phyloP scores from a whole-genome alignment of 1,139 yeast species.

The Debaryomycetaceae sp. region DNA sequence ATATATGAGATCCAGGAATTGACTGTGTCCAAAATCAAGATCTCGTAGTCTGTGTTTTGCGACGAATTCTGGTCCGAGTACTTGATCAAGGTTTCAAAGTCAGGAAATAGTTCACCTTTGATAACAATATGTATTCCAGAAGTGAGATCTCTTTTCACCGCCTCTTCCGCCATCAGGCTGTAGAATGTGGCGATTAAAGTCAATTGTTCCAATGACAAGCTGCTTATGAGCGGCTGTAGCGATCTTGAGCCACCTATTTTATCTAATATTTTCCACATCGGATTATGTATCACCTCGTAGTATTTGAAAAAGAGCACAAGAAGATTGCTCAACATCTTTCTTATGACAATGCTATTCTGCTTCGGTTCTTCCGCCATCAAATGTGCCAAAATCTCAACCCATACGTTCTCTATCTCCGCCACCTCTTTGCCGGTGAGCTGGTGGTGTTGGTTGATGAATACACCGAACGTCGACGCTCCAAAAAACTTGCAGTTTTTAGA shows the following conservation, averaged over 20 bases:
- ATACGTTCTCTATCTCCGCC: conserved; percentile 7
- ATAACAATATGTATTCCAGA: conserved; percentile 27
- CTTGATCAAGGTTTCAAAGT: conserved; percentile 5
- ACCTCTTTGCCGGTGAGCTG: conserved; percentile 8
- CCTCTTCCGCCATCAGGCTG: conserved; percentile 57
- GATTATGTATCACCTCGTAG: conserved; percentile 19
- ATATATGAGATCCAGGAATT: conserved; percentile 34
- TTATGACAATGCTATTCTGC: conserved; percentile 23
- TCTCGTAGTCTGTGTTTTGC: neutral
- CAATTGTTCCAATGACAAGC: neutral
- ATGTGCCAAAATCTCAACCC: conserved; percentile 5
- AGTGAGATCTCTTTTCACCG: conserved; percentile 30
- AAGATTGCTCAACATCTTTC: conserved; percentile 48
- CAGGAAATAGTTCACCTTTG: conserved; percentile 21
- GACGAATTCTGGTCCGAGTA: conserved; percentile 2
- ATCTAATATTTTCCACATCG: conserved; percentile 9
- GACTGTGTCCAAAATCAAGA: conserved; percentile 17
- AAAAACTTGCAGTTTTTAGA: conserved; percentile 58
- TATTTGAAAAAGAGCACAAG: conserved; percentile 44
- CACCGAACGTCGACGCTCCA: conserved; percentile 69
- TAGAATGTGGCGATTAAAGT: conserved; percentile 20
- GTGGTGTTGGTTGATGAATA: conserved; percentile 38
- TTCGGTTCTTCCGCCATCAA: conserved; percentile 5
- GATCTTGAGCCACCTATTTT: neutral
- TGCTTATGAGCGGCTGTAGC: neutral